Base-by-base conservation (phyloP, 108 stramenopile species). In the Discostella pseudostelligera region DNA sequence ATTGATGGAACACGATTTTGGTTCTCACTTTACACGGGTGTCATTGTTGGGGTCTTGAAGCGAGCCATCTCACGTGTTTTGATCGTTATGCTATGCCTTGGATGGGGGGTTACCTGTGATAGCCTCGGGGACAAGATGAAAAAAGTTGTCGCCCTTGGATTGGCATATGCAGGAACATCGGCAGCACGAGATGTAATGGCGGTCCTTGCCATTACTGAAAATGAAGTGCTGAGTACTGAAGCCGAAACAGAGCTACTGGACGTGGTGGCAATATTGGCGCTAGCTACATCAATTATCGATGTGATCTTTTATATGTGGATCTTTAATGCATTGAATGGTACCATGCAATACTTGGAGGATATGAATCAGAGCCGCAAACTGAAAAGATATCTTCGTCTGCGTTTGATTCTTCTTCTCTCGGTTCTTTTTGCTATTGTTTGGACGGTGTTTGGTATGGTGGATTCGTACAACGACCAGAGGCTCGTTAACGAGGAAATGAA, bases 101-200 rank as follows among this genome's bases (percentile, higher is more conserved):
- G 93, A 24, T 91, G 89, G 88, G 93, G 93, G 59, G 93, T 94
- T 16, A 74, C 86, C 7, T 84, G 93, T 21, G 93, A 94, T 54
- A 67, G 72, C 8, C 66, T 94, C 36, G 87, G 87, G 39, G 57
- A 62, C 9, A 78, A 84, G 26, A 72, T 89, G 79, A 88, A 82
- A 55, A 81, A 78, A 39, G 81, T 94, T 24, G 56, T 85, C 45
- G 35, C 78, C 43, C 63, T 94, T 20, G 88, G 87, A 24, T 49
- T 81, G 6, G 43, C 82, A 8, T 94, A 94, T 48, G 72, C 86
- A 7, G 87, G 76, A 3, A 44, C 63, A 10, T 79, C 88, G 9
- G 59, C 77, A 11, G 75, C 85, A 7, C 58, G 79, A 39, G 89
- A 94, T 48, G 67, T 88, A 58, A 84, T 89, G 78, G 75, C 81